Evolutionary conservation across 139 green algal genomes (phyloP).

Genomic region (Chlorella sp.): DNA sequence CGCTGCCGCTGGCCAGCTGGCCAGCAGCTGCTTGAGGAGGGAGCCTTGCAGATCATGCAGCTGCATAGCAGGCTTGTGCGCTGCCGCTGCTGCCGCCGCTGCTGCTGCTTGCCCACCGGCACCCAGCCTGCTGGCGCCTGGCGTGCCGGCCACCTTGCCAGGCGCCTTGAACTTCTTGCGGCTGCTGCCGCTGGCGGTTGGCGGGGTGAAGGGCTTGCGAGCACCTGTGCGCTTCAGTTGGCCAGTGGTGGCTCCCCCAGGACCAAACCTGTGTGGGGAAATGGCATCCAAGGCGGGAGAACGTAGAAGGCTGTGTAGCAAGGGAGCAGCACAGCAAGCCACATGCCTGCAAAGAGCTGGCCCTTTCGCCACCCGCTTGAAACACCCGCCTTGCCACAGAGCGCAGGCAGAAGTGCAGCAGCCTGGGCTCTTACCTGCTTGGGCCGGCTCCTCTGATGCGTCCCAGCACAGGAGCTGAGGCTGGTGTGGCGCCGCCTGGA

Average conservation of each 20-base stretch:
- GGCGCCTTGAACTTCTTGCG: conserved; percentile 34
- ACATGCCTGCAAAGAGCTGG: neutral
- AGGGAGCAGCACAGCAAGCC: too few species aligned
- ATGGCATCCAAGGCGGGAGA: too few species aligned
- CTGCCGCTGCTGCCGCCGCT: neutral
- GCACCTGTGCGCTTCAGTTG: neutral
- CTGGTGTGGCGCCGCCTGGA: neutral
- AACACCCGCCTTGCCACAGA: too few species aligned
- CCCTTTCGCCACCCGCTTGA: too few species aligned
- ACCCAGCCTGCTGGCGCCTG: conserved; percentile 9
- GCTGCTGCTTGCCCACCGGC: neutral
- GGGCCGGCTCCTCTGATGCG: neutral
- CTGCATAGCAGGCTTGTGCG: conserved; percentile 1
- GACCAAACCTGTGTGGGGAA: neutral
- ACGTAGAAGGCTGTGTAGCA: too few species aligned
- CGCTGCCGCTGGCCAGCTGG: neutral
- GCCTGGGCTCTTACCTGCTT: conserved; percentile 14
- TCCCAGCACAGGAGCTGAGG: neutral
- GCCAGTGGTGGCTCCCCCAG: conserved; percentile 1
- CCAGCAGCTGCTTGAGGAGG: conserved; percentile 9
- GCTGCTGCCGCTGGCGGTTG: neutral
- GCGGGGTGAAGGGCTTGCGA: conserved; percentile 6
- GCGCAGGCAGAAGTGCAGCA: too few species aligned
- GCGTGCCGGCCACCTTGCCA: neutral
- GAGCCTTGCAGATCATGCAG: conserved; percentile 29